Base-by-base conservation (phyloP, 345 rosid genomes). In the Citrus reticulata region DNA sequence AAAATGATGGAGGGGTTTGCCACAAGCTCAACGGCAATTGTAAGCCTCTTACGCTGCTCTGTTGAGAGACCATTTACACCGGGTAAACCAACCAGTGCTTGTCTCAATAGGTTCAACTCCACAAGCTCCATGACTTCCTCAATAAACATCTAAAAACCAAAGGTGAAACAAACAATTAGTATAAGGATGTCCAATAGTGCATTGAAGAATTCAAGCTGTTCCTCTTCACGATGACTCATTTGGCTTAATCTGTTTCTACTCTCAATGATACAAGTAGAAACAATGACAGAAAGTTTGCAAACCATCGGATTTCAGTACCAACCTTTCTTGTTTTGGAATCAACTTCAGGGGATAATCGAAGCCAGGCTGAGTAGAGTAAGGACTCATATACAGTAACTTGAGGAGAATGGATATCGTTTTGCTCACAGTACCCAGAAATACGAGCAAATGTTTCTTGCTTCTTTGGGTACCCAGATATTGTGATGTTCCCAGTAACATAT, bases 81-180 rank as follows among this genome's bases (percentile, higher is more conserved):
- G 1, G 98, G 98, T 68, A 94, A 82, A 32, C 98, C 98, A 22
- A 94, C 96, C 30, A 90, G 79, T n/a, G 95, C 90, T 40, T 88
- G 64, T 82, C 89, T 85, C 70, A 93, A 63, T 0, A 88, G 84
- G 20, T 83, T 85, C 63, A 94, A 76, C 66, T 94, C 98, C 81
- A 94, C 93, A 46, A 94, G 96, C 73, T 90, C 95, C 96, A 94
- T 93, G 54, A 94, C 97, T 88, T 94, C 92, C 59, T 94, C 93
- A 54, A 94, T 86, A 54, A 93, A 94, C 85, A 90, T 89, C 98
- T 94, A 85, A 69, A 80, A 59, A 20, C 35, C 11, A 65, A 19
- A 30, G 39, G 51, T 46, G 51, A 46, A 46, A 46, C 51, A 46
- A 46, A 46, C 51, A 46, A 13, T 13, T 46, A 46, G 17, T 46